Evolutionary conservation across 441 rosid genomes (phyloP).

Genomic region (Adansonia rubrostipa): DNA sequence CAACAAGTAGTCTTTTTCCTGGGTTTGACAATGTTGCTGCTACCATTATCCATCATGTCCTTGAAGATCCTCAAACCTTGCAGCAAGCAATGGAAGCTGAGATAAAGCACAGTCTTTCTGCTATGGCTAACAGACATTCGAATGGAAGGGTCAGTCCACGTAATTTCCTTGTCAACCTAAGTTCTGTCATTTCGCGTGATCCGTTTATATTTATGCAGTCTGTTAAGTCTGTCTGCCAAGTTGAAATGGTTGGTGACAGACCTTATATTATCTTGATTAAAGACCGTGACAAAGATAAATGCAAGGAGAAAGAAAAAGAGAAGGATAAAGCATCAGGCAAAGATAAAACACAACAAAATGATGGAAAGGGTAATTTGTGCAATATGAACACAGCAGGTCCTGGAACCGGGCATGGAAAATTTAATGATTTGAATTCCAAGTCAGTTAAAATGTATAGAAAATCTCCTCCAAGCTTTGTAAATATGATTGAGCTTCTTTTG

Average conservation of each 20-base stretch:
- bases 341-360: conserved; percentile 60
- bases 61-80: conserved; percentile 97
- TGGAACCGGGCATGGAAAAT: conserved; percentile 55
- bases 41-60: conserved; percentile 86
- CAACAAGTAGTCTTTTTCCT: conserved; percentile 86
- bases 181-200: conserved; percentile 86
- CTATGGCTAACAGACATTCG: conserved; percentile 85
- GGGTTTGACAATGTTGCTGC: conserved; percentile 95
- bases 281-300: conserved; percentile 87
- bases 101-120: conserved; percentile 82
- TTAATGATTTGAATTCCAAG: conserved; percentile 66
- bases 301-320: conserved; percentile 78
- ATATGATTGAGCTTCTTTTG: conserved; percentile 90
- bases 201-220: conserved; percentile 85
- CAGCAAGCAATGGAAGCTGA: conserved; percentile 99
- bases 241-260: conserved; percentile 97
- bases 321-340: conserved; percentile 72
- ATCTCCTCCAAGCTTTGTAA: conserved; percentile 79
- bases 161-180: conserved; percentile 72
- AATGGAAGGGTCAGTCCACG: conserved; percentile 89
- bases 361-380: conserved; percentile 67
- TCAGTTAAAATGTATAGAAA: conserved; percentile 73
- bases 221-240: conserved; percentile 83
- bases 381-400: conserved; percentile 38
- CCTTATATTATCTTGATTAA: conserved; percentile 85